A percentile compares a stretch with the other conserved stretches of the same genome.
Evolutionary conservation across 2,329 filamentous ascomycete species (phyloP).

Genomic region (Pochonia chlamydosporia): DNA sequence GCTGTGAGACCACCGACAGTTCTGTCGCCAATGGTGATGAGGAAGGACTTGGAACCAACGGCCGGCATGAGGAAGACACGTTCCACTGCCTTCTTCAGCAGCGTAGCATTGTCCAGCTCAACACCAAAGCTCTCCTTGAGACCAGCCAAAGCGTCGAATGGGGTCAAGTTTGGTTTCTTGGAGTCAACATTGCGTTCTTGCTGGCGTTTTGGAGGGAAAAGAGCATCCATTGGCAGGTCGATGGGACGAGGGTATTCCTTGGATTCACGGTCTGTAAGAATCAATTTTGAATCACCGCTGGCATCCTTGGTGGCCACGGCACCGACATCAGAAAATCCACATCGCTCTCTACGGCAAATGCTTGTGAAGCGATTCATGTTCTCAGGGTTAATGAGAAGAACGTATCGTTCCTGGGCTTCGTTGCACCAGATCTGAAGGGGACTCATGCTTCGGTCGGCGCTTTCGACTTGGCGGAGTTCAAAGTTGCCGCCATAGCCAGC

Average conservation of each 20-base stretch:
- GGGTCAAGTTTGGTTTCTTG: constrained; percentile 58
- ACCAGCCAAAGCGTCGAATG: constrained; percentile 63
- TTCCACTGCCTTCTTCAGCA: constrained; percentile 62
- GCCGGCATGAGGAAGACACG: constrained; percentile 79
- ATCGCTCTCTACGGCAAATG: constrained; percentile 75
- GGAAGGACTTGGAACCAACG: constrained; percentile 94
- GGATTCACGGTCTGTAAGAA: constrained; percentile 77
- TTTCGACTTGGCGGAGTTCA: constrained; percentile 91
- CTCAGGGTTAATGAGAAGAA: constrained; percentile 78
- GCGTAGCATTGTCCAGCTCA: constrained; percentile 44
- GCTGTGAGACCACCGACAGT: constrained; percentile 84
- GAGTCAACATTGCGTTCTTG: constrained; percentile 70
- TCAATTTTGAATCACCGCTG: constrained; percentile 62
- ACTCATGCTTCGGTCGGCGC: constrained; percentile 84
- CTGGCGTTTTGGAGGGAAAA: constrained; percentile 85
- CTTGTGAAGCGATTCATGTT: constrained; percentile 69
- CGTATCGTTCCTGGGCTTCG: constrained; percentile 94
- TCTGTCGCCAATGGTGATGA: constrained; percentile 94
- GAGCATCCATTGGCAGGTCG: constrained; percentile 79
- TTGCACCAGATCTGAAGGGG: constrained; percentile 98
- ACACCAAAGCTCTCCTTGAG: constrained; percentile 60
- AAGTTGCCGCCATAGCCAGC: constrained; percentile 87
- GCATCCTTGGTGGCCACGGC: constrained; percentile 60
- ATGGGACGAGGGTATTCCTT: constrained; percentile 71
- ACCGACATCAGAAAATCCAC: constrained; percentile 88